Conservation (phyloP, 1,284 basidiomycete genomes). For the Ustilago lituana region DNA sequence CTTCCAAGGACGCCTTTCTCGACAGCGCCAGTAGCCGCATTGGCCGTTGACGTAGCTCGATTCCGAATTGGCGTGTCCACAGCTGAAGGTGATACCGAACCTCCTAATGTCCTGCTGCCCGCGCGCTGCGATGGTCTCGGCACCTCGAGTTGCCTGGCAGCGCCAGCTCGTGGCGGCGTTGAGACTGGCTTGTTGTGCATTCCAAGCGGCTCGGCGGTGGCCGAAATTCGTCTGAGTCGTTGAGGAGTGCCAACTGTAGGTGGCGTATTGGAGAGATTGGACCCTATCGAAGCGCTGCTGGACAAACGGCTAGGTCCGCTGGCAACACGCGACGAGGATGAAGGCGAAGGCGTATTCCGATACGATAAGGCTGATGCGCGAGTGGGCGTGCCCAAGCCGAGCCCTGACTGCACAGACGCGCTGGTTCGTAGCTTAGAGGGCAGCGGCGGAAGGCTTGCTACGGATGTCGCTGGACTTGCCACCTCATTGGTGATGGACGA, state of each 20-base stretch:
- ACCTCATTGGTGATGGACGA: slow-evolving; percentile 29
- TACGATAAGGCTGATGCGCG: slow-evolving; percentile 18
- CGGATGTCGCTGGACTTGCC: slow-evolving; percentile 31
- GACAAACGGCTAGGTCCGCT: slow-evolving; percentile 40
- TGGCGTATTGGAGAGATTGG: slow-evolving; percentile 41
- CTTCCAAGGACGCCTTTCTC: slow-evolving; percentile 40
- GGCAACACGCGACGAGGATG: slow-evolving; percentile 27
- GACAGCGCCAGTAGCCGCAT: slow-evolving; percentile 31
- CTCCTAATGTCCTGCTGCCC: slow-evolving; percentile 5
- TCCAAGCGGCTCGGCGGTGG: slow-evolving; percentile 39
- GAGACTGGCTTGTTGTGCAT: slow-evolving; percentile 23
- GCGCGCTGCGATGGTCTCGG: slow-evolving; percentile 8
- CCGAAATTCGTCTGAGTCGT: slow-evolving; percentile 40
- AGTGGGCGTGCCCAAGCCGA: slow-evolving; percentile 41
- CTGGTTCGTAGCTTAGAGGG: slow-evolving; percentile 25
- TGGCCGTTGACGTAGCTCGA: slow-evolving; percentile 38
- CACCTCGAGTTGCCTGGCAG: slow-evolving; percentile 27
- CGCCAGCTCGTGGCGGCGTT: slow-evolving; percentile 23
- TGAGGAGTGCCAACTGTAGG: slow-evolving; percentile 21
- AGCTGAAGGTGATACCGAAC: slow-evolving; percentile 24
- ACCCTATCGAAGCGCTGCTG: slow-evolving; percentile 37
- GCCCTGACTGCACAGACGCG: slow-evolving; percentile 29
- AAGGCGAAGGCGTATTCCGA: slow-evolving; percentile 14
- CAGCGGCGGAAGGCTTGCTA: slow-evolving; percentile 28
- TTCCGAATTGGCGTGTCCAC: slow-evolving; percentile 30